A percentile compares a stretch with the other conserved stretches of the same genome.
Conservation (phyloP, 257 asterid species). For the Solanum piurae region DNA sequence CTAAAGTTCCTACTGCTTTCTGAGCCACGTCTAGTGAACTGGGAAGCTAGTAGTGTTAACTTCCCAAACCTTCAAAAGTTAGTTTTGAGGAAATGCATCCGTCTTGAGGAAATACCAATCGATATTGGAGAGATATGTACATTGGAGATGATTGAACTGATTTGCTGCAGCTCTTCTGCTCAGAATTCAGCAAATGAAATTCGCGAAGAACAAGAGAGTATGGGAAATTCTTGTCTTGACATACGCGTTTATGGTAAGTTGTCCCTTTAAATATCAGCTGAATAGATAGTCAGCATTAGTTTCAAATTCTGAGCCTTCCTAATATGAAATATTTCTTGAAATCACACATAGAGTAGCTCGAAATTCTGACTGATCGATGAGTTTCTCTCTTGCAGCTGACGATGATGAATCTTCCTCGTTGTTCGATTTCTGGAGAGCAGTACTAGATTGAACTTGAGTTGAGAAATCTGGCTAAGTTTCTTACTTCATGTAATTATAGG, state of each 20-base stretch:
- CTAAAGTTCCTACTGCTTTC: not conserved
- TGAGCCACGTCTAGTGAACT: not conserved
- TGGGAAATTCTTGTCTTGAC: slow-evolving; percentile 21
- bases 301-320: not conserved
- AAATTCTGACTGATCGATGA: not conserved
- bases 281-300: not conserved
- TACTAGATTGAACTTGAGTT: not conserved
- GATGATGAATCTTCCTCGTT: not conserved
- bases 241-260: not conserved
- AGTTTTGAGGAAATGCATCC: not conserved
- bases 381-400: not conserved
- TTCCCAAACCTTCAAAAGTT: slow-evolving; percentile 9
- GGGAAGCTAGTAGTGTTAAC: not conserved
- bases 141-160: slow-evolving; percentile 15
- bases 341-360: not conserved
- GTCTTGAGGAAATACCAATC: slow-evolving; percentile 10
- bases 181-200: slow-evolving; percentile 16
- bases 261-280: not conserved
- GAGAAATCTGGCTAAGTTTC: not conserved
- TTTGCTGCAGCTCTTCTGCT: slow-evolving; percentile 12
- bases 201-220: slow-evolving; percentile 16
- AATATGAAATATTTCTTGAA: not conserved
- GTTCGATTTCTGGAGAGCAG: not conserved
- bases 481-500: not conserved
- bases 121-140: slow-evolving; percentile 6